Conservation (phyloP, 2,329 filamentous ascomycete genomes). For the Claviceps quebecensis region DNA sequence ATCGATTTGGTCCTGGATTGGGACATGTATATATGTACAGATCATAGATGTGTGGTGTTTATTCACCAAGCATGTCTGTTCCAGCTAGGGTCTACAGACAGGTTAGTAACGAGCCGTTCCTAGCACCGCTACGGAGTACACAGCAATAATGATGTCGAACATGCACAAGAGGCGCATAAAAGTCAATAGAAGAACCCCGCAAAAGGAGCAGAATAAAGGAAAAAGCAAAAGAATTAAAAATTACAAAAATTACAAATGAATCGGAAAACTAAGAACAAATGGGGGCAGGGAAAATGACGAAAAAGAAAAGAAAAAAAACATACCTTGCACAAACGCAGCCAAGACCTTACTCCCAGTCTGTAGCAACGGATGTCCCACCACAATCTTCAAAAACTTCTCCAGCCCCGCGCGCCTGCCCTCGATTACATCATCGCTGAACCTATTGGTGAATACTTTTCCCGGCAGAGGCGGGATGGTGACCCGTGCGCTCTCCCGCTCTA, state of each 20-base stretch:
- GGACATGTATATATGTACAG: no score
- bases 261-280: not conserved
- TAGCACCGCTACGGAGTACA: no score
- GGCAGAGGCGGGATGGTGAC: slow-evolving; percentile 93
- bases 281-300: not conserved
- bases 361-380: slow-evolving; percentile 87
- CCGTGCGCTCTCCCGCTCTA: slow-evolving; percentile 85
- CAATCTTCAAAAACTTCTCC: slow-evolving; percentile 93
- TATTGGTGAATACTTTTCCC: slow-evolving; percentile 94
- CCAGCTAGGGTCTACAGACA: slow-evolving; percentile 63
- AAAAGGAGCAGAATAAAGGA: not conserved
- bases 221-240: not conserved
- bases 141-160: not conserved
- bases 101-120: not conserved
- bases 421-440: slow-evolving; percentile 96
- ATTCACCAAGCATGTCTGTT: slow-evolving; percentile 76
- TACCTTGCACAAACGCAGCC: slow-evolving; percentile 92
- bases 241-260: no score
- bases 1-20: not conserved
- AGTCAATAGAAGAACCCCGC: no score
- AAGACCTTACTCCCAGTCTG: slow-evolving; percentile 97
- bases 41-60: no score
- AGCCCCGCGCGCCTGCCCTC: slow-evolving; percentile 83
- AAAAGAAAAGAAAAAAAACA: not conserved
- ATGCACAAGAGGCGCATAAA: no score